Base-by-base conservation (phyloP, 2,329 filamentous ascomycete species). In the Aspergillus ochraceoroseus region DNA sequence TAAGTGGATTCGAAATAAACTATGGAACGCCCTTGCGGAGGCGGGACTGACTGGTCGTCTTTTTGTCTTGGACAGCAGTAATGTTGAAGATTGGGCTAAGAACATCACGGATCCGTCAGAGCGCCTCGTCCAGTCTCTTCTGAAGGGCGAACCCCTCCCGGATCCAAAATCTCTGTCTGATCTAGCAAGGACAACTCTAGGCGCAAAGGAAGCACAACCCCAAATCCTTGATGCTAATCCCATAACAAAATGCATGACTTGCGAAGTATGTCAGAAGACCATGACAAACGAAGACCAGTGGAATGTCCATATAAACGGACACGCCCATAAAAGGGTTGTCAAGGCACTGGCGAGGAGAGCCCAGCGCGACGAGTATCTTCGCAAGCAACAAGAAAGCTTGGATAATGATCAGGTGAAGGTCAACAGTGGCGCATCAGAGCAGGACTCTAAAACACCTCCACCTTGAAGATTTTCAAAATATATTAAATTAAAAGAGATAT, bases 1-100 rank as follows among this genome's bases (percentile, higher is more conserved):
- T 12, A 79, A 82, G 43, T 98, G 89, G 87, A 94, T 96, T 40
- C 77, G 83, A 11, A 77, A 83, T 51, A 94, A 94, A 58, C 75
- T 94, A 17, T 74, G 92, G 28, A 80, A 82, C 7, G 78, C 81
- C 1, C 68, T 92, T 18, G 71, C 68, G 25, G 74, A 77, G 12
- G 71, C 76, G 23, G 71, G 66, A 2, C 65, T 72, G 11, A 64
- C 70, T 35, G 63, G 75, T 14, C 77, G 70, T 23, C 69, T 95
- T 1, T 96, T 85, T 59, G 66, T 96, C 2, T 66, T 96, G 1
- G 87, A 98, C 64, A 85, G 85, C 47, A 87, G 83, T 2, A 74
- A 92, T 51, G 68, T 82, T 2, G 56, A 70, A 0, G 57, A 65
- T 1, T 95, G 86, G 74, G 54, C 72, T 0, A 59, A 71, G 0